Evolutionary conservation across 1,284 basidiomycete species (phyloP), one percentile per base, ranked within the genome.

Genomic region (Malassezia sympodialis): DNA sequence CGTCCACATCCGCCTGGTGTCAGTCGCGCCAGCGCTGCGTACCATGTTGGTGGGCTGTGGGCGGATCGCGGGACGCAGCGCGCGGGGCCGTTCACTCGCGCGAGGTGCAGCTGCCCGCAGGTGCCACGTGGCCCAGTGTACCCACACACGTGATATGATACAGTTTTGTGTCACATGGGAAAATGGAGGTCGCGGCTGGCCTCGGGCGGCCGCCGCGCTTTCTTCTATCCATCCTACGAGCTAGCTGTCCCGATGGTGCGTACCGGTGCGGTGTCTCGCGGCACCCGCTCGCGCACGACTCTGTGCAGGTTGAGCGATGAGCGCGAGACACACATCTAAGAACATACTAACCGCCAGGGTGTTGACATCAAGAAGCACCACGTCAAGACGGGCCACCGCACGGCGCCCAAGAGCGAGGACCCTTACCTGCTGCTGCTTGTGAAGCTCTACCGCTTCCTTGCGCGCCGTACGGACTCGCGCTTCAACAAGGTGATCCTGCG

Each of bases 391-490:
- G 86, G 91, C 73, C 81, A 84, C 77, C 85, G 93, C 71, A 87
- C 87, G 68, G 90, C 90, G 66, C 93, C 93, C 78, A 89, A 89
- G 82, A 93, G 89, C 77, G 88, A 96, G 87, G 93, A 98, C 79
- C 91, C 93, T 32, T 96, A 98, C 80, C 84, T 98, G 74, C 85
- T 96, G 76, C 83, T 96, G 75, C 85, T 99, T 63, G 93, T 98
- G 79, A 96, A 98, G 93, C 84, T 98, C 67, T 99, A 98, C 83
- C 90, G 93, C 75, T 99, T 98, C 84, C 82, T 99, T 65, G 91
- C 93, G 65, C 87, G 94, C 75, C 86, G 94, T 75, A 98, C 94
- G 54, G 89, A 96, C 77, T 84, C 89, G 60, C 80, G 80, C 68
- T 99, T 99, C 82, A 99, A 99, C 88, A 90, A 93, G 84, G 87